Evolutionary conservation across 805 yeast species (phyloP).

Genomic region (Kockiozyma suomiensis): DNA sequence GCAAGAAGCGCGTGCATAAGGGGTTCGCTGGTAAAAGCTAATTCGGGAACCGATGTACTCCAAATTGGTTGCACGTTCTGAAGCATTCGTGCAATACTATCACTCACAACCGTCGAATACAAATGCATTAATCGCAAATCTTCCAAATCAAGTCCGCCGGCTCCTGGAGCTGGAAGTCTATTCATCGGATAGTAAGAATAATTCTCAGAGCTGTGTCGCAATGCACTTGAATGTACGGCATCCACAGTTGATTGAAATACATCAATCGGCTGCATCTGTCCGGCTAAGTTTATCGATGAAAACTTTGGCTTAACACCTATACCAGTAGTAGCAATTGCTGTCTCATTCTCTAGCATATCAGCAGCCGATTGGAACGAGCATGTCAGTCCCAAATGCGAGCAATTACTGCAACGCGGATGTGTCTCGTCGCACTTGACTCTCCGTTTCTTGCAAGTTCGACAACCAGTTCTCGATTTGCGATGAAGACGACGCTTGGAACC

Average conservation of each 20-base stretch:
- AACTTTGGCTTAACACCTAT: neutral
- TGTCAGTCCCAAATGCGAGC: constrained; percentile 73
- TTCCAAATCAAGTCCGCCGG: constrained; percentile 56
- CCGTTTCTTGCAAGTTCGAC: constrained; percentile 84
- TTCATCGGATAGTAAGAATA: neutral
- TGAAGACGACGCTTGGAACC: constrained; percentile 74
- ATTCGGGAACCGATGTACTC: constrained; percentile 82
- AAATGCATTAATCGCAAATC: constrained; percentile 86
- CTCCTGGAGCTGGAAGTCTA: neutral
- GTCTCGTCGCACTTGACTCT: constrained; percentile 92
- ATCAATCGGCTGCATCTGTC: neutral
- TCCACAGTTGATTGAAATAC: neutral
- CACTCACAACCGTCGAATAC: constrained; percentile 80
- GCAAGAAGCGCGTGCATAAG: constrained; percentile 91
- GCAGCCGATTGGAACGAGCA: constrained; percentile 58
- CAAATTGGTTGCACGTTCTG: constrained; percentile 83
- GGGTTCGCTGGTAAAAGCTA: constrained; percentile 86
- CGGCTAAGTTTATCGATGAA: neutral
- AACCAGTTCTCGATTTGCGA: constrained; percentile 84
- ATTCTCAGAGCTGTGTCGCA: neutral
- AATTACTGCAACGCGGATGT: constrained; percentile 77
- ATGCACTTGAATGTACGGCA: neutral
- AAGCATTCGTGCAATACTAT: constrained; percentile 87
- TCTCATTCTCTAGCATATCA: constrained; percentile 22
- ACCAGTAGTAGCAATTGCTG: constrained; percentile 22